Conservation (phyloP, 768 basidiomycete genomes). For the Dendrothele bispora region DNA sequence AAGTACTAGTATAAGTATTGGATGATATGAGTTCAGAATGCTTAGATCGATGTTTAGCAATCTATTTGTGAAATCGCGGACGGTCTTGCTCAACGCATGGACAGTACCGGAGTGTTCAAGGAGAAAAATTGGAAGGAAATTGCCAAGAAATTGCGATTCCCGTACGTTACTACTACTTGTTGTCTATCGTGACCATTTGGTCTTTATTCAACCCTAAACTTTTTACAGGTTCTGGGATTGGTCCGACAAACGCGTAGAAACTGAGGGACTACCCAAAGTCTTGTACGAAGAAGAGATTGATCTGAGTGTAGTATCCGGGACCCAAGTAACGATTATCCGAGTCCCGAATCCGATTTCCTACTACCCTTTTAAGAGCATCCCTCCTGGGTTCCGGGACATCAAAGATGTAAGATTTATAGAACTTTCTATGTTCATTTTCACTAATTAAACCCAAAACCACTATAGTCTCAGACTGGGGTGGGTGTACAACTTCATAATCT, state of each 20-base stretch:
- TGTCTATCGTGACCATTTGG: background rate
- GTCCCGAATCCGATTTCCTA: background rate
- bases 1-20: background rate
- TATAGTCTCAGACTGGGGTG: too few species aligned
- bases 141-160: background rate
- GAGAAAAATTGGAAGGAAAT: background rate
- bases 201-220: background rate
- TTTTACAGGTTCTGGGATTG: background rate
- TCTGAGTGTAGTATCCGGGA: background rate
- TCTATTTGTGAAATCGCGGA: background rate
- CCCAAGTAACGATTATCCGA: background rate
- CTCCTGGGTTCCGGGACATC: background rate
- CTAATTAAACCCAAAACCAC: too few species aligned
- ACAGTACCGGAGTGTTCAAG: background rate
- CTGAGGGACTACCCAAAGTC: background rate
- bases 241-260: background rate
- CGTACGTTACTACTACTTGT: background rate
- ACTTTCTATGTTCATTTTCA: too few species aligned
- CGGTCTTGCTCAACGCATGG: background rate
- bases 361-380: background rate
- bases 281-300: background rate
- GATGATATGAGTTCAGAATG: background rate
- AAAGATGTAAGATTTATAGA: too few species aligned
- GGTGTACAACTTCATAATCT: too few species aligned
- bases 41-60: background rate